Evolutionary conservation across 2,329 filamentous ascomycete genomes (phyloP), one percentile per base, ranked within the genome.

Genomic region (Trichoderma sp.): DNA sequence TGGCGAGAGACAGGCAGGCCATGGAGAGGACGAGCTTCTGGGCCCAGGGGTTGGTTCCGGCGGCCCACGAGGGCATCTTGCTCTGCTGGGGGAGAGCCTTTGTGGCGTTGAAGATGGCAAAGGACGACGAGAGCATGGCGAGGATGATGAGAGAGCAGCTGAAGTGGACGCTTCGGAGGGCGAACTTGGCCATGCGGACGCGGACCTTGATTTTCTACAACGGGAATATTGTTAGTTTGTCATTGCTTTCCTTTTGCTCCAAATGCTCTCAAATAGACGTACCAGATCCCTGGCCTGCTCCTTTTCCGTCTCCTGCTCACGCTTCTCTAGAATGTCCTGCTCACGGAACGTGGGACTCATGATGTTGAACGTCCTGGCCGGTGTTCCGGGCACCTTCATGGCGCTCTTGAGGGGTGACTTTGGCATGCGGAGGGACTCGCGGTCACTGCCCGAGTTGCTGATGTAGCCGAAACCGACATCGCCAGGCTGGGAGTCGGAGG

Each of bases 381-480:
- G 89, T 2, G 93, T 94, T 22, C 93, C 93, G 5, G 94, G 94
- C 19, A 92, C 89, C 81, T 88, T 97, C 84, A 97, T 86, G 64
- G 93, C 94, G 79, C 93, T 97, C 84, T 95, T 97, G 73, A 97
- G 86, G 7, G 92, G 92, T 22, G 92, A 91, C 73, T 86, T 90
- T 64, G 92, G 92, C 42, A 87, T 84, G 71, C 84, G 84, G 75
- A 89, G 84, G 69, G 84, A 81, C 73, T 89, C 83, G 77, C 83
- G 80, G 81, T 82, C 78, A 72, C 84, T 84, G 15, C 32, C 73
- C 87, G 84, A 78, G 73, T 84, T 84, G 74, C 87, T 85, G 76
- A 97, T 91, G 81, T 97, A 97, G 78, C 94, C 93, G 79, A 98
- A 97, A 72, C 94, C 94, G 71, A 97, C 87, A 81, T 97, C 93